Percentiles rank a stretch among this genome's conserved stretches.
Conservation (phyloP, 768 basidiomycete genomes). For the Auriscalpium orientale region DNA sequence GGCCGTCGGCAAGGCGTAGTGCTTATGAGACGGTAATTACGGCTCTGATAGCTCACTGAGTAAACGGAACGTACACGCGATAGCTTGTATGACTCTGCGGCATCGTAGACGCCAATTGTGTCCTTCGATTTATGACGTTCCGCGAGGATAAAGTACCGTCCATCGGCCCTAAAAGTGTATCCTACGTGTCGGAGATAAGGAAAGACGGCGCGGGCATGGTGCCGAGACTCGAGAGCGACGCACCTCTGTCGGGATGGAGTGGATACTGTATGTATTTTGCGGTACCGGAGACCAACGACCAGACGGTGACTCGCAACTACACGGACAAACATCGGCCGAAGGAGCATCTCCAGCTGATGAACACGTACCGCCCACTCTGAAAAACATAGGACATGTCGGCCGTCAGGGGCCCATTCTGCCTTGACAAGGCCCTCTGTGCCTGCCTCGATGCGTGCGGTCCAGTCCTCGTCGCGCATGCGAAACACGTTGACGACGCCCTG, state of each 20-base stretch:
- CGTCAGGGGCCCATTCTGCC: slow-evolving; percentile 88
- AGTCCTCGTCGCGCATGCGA: slow-evolving; percentile 72
- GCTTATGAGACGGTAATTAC: slow-evolving; percentile 37
- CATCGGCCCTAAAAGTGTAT: slow-evolving; percentile 72
- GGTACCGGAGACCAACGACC: slow-evolving; percentile 68
- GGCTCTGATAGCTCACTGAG: background rate
- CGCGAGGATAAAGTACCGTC: slow-evolving; percentile 76
- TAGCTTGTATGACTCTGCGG: slow-evolving; percentile 58
- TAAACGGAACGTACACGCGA: slow-evolving; percentile 46
- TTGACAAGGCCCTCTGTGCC: slow-evolving; percentile 80
- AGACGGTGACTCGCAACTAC: slow-evolving; percentile 79
- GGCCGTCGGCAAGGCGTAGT: slow-evolving; percentile 74
- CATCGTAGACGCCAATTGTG: slow-evolving; percentile 79
- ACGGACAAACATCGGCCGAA: background rate
- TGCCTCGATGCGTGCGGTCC: slow-evolving; percentile 71
- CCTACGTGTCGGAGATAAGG: slow-evolving; percentile 33
- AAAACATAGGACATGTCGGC: slow-evolving; percentile 78
- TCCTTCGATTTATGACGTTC: slow-evolving; percentile 90
- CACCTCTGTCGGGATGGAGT: slow-evolving; percentile 74
- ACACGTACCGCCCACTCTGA: slow-evolving; percentile 86
- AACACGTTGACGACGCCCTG: slow-evolving; percentile 66
- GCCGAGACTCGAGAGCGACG: slow-evolving; percentile 1
- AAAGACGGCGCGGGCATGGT: background rate
- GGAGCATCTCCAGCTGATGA: background rate
- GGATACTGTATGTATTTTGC: slow-evolving; percentile 86